phyloP scores from a whole-genome alignment of 2,329 filamentous ascomycete genomes.

The Alternaria hordeiaustralica region DNA sequence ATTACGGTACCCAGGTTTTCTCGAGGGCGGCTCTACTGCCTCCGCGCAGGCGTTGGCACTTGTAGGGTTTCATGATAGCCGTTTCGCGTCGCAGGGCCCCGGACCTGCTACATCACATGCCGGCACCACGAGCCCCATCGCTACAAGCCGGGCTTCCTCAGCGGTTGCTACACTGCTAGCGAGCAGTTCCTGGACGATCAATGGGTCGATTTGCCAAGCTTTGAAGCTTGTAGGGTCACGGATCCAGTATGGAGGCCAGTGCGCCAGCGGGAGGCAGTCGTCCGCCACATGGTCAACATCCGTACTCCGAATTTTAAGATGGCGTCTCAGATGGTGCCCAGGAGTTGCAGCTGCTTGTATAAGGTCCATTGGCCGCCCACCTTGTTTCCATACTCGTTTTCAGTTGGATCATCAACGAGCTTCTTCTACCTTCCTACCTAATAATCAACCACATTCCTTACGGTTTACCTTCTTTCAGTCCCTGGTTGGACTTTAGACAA shows the following conservation, averaged over 20 bases:
- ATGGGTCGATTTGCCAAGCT: slow-evolving; percentile 37
- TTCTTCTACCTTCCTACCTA: slow-evolving; percentile 43
- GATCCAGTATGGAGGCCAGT: slow-evolving; percentile 38
- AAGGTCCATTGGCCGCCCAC: slow-evolving; percentile 48
- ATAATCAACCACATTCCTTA: slow-evolving; percentile 47
- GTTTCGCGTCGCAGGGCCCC: slow-evolving; percentile 47
- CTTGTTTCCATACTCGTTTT: slow-evolving; percentile 47
- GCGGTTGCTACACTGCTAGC: slow-evolving; percentile 37
- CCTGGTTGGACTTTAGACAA: slow-evolving; percentile 50
- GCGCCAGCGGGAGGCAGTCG: slow-evolving; percentile 41
- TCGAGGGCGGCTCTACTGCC: slow-evolving; percentile 36
- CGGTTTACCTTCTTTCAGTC: slow-evolving; percentile 45
- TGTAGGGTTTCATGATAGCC: slow-evolving; percentile 41
- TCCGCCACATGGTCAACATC: slow-evolving; percentile 43
- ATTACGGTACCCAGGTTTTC: slow-evolving; percentile 16
- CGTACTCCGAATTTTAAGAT: slow-evolving; percentile 46
- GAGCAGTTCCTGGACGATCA: slow-evolving; percentile 37
- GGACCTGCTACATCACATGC: slow-evolving; percentile 46
- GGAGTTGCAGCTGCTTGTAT: slow-evolving; percentile 43
- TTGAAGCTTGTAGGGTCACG: slow-evolving; percentile 42
- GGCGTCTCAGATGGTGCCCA: slow-evolving; percentile 45
- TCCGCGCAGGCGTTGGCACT: slow-evolving; percentile 44
- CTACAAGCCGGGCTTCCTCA: slow-evolving; percentile 27
- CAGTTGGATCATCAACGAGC: slow-evolving; percentile 46
- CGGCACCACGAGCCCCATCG: slow-evolving; percentile 38